Conservation (phyloP, 331 rosid genomes). For the Acacia concinna region DNA sequence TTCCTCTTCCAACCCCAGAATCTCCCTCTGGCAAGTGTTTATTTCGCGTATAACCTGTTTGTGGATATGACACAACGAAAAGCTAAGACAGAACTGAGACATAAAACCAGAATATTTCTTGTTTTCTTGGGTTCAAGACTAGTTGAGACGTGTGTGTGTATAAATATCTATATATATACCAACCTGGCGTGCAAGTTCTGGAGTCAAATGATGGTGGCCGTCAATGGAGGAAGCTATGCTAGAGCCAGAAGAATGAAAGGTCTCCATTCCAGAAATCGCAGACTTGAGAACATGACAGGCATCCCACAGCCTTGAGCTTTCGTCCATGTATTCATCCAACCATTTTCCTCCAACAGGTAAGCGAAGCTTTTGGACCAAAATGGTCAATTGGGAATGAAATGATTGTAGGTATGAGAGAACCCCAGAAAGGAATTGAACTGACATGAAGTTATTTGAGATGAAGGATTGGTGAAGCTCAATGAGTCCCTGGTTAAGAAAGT, state of each 20-base stretch:
- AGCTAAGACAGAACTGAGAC: background rate
- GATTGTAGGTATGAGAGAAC: conserved; percentile 59
- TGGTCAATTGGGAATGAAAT: conserved; percentile 57
- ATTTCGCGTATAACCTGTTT: conserved; percentile 57
- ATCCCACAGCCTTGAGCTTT: conserved; percentile 73
- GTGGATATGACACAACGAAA: background rate
- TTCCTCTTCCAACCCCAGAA: conserved; percentile 56
- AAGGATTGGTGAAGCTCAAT: conserved; percentile 52
- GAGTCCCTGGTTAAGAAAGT: conserved; percentile 57
- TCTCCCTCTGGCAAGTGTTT: conserved; percentile 53
- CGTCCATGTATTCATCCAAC: conserved; percentile 84
- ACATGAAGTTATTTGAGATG: conserved; percentile 56
- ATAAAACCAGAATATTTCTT: background rate
- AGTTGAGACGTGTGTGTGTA: no score
- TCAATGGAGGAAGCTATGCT: conserved; percentile 48
- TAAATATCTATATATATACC: background rate
- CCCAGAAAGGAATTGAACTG: conserved; percentile 56
- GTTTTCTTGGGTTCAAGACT: background rate
- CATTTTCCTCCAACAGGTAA: conserved; percentile 74
- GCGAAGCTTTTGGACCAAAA: conserved; percentile 63
- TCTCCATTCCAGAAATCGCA: conserved; percentile 56
- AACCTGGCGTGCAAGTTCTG: conserved; percentile 58
- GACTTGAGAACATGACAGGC: conserved; percentile 62
- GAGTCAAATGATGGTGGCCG: conserved; percentile 43
- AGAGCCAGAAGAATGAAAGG: conserved; percentile 36